Percentiles rank a stretch among this genome's conserved stretches.
Conservation (phyloP, 768 basidiomycete species). For the Aureoboletus auriporus region DNA sequence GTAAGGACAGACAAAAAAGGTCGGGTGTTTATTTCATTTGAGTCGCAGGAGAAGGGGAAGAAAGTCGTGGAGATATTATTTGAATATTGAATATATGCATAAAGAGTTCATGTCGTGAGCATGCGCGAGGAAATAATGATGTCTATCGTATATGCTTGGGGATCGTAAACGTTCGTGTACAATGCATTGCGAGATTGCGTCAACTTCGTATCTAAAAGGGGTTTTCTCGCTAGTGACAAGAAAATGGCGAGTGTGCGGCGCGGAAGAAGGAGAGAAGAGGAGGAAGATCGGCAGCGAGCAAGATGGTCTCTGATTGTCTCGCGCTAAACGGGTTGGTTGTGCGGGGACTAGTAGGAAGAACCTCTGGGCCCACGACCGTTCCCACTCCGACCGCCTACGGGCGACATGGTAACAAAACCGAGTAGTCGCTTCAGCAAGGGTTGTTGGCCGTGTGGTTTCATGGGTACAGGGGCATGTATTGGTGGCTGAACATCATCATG, state of each 20-base stretch:
- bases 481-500: constrained; percentile 10
- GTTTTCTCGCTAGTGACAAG: background rate
- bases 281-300: constrained; percentile 9
- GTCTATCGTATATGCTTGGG: constrained; percentile 23
- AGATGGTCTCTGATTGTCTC: background rate
- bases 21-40: constrained; percentile 1
- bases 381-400: constrained; percentile 20
- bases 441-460: constrained; percentile 24
- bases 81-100: background rate
- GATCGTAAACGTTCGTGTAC: constrained; percentile 22
- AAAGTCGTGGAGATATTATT: background rate
- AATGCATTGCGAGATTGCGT: constrained; percentile 27
- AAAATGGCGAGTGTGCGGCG: constrained; percentile 4
- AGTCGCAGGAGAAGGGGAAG: background rate
- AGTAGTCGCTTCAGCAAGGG: constrained; percentile 30
- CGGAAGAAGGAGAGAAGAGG: constrained; percentile 2
- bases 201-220: constrained; percentile 18
- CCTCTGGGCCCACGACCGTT: constrained; percentile 24
- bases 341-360: constrained; percentile 19
- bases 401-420: constrained; percentile 24
- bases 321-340: background rate
- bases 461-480: constrained; percentile 28
- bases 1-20: no score
- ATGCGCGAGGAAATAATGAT: constrained; percentile 7
- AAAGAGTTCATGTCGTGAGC: background rate